phyloP scores from a whole-genome alignment of 208 protist species.

The Leishmania turanica region DNA sequence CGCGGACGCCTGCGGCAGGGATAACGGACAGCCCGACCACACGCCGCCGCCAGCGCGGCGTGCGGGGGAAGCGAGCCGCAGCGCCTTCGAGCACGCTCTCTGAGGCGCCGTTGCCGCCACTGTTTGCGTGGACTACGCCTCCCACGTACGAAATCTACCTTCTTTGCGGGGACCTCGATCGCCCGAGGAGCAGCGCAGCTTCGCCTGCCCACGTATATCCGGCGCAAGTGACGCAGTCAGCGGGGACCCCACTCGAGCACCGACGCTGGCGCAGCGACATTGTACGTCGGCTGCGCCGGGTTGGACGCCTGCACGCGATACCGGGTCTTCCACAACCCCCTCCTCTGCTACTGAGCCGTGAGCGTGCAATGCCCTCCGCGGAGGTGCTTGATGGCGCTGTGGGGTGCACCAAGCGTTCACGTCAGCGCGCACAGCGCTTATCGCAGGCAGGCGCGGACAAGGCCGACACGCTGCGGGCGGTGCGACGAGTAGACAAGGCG shows the following conservation, averaged over 20 bases:
- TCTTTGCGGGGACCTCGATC: background rate
- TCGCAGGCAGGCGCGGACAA: background rate
- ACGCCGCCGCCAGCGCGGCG: background rate
- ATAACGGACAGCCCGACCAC: background rate
- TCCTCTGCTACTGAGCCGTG: constrained; percentile 6
- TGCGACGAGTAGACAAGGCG: background rate
- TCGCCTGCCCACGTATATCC: background rate
- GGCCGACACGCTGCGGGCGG: background rate
- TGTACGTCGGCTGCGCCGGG: background rate
- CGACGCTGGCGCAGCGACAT: background rate
- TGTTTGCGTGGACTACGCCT: constrained; percentile 21
- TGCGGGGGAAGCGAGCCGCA: background rate
- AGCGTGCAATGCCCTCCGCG: background rate
- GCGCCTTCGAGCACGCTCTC: background rate
- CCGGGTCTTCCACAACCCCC: constrained; percentile 34
- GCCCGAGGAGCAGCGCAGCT: background rate
- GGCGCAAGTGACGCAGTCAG: background rate
- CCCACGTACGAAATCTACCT: constrained; percentile 28
- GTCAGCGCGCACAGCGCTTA: background rate
- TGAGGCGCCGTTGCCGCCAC: background rate
- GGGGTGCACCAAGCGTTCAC: background rate
- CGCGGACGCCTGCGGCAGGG: background rate
- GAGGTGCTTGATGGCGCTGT: background rate
- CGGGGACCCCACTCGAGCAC: background rate
- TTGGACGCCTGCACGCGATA: constrained; percentile 32